phyloP scores from a whole-genome alignment of 345 rosid genomes.

The Melaleuca alternifolia region DNA sequence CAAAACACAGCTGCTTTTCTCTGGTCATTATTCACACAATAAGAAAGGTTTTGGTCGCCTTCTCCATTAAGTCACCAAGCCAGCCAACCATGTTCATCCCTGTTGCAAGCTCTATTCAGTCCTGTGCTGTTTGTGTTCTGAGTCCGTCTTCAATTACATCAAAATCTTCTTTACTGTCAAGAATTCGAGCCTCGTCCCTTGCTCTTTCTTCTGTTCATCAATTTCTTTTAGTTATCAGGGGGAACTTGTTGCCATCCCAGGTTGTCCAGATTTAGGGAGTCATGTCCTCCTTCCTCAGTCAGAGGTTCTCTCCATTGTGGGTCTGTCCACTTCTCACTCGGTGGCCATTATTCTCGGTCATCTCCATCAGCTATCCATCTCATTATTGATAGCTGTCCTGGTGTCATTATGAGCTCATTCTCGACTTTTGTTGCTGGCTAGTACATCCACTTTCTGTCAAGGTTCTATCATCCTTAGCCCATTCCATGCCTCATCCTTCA shows the following conservation, averaged over 20 bases:
- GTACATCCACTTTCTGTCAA: background rate
- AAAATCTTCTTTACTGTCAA: background rate
- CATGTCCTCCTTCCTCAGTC: background rate
- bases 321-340: background rate
- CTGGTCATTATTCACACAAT: background rate
- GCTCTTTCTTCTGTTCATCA: background rate
- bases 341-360: background rate
- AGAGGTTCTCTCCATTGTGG: background rate
- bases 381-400: background rate
- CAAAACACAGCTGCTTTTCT: background rate
- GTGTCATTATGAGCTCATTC: background rate
- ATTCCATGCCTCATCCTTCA: background rate
- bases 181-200: background rate
- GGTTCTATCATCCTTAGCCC: background rate
- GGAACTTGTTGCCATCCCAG: background rate
- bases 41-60: background rate
- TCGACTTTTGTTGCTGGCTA: background rate
- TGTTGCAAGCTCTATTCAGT: background rate
- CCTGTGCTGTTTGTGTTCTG: background rate
- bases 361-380: background rate
- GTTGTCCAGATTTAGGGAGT: background rate
- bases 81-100: background rate
- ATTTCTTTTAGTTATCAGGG: background rate
- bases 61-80: background rate
- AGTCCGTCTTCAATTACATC: background rate